A percentile compares a stretch with the other conserved stretches of the same genome.
Conservation (phyloP, 176 grass and related monocot genomes). For the Oryza glumipatula region DNA sequence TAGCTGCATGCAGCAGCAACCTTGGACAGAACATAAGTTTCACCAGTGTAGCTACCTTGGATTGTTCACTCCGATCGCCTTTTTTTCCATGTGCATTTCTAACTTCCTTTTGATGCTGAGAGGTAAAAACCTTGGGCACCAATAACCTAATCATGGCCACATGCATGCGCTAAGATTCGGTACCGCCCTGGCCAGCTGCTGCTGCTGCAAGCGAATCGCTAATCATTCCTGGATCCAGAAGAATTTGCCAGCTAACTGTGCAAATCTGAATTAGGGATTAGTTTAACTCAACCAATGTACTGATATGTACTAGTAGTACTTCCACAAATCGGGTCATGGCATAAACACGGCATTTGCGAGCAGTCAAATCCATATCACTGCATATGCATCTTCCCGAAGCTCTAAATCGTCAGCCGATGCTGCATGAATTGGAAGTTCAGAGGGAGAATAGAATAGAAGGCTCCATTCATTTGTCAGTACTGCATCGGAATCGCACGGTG, state of each 20-base stretch:
- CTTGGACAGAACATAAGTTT: constrained; percentile 21
- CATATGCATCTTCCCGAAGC: constrained; percentile 37
- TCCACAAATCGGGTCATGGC: background rate
- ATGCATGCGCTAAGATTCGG: constrained; percentile 51
- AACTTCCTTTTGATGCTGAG: background rate
- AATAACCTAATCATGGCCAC: constrained; percentile 47
- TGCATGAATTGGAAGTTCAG: constrained; percentile 26
- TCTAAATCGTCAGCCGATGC: background rate
- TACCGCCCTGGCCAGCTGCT: background rate
- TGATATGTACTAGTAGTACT: background rate
- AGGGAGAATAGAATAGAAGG: constrained; percentile 44
- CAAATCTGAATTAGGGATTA: background rate
- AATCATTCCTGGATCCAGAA: constrained; percentile 60
- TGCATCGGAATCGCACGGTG: constrained; percentile 24
- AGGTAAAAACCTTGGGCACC: background rate
- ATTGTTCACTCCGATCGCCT: constrained; percentile 6
- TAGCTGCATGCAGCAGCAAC: constrained; percentile 27
- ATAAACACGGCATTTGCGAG: constrained; percentile 4
- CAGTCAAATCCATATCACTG: constrained; percentile 47
- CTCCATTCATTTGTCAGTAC: constrained; percentile 47
- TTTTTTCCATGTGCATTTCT: constrained; percentile 29
- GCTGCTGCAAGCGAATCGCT: constrained; percentile 26
- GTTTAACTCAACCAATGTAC: constrained; percentile 3
- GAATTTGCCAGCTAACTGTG: constrained; percentile 48
- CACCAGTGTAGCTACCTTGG: constrained; percentile 9